Base-by-base conservation (phyloP, 352 stramenopile genomes). In the Pythium scleroteichum region DNA sequence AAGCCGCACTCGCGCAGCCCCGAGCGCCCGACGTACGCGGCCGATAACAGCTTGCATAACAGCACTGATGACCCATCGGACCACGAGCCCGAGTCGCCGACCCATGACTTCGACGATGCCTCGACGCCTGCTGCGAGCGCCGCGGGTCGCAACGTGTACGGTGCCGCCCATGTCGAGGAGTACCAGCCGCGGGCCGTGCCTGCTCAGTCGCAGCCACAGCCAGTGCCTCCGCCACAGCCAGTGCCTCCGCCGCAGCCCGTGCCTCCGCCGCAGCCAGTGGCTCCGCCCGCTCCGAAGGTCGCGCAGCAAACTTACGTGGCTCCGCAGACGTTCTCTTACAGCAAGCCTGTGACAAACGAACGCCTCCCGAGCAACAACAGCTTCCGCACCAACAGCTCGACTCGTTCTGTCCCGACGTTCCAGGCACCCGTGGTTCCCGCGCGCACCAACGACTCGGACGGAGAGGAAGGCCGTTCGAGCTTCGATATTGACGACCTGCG, bases 401-500 rank as follows among this genome's bases (percentile, higher is more conserved):
- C 17, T 13, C 63, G 52, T 48, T 20, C 67, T 26, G 72, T 59
- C 0, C 72, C 74, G 9, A 83, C 66, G 35, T 62, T 84, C 20
- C 60, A 68, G 5, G 64, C 75, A 20, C 77, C 75, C 7, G 69
- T 82, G 27, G 53, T 84, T 9, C 77, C 75, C 46, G 56, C 56
- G 17, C 50, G 65, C 12, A 53, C 54, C 19, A 64, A 51, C 19
- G 54, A 64, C 7, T 69, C 59, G 24, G 66, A 79, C 24, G 68
- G 81, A 29, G 65, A 79, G 1, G 59, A 69, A 14, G 69, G 75
- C 10, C 85, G 85, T 42, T 86, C 81, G 9, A 94, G 85, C 65
- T 94, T 93, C 64, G 83, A 94, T 62, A 83, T 94, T 47, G 82
- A 92, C 42, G 79, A 92, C 66, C 85, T 90, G 72, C 82, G 82